phyloP scores from a whole-genome alignment of 345 rosid species.

The Arabidopsis suecica region DNA sequence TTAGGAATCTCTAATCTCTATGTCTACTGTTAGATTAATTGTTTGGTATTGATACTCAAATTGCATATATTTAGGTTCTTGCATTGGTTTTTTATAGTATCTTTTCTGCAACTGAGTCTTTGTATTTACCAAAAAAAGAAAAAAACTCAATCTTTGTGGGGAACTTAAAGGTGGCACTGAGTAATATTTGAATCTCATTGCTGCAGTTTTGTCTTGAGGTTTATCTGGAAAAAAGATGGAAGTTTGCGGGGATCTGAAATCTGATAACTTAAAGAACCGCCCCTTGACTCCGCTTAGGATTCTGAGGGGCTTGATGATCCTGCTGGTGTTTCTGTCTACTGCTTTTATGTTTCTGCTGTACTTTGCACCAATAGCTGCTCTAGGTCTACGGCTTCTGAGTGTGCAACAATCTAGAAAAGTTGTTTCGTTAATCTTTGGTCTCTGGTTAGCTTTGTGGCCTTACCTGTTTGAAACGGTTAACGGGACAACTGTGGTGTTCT shows the following conservation, averaged over 20 bases:
- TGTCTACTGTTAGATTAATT: not conserved
- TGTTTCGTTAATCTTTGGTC: conserved; percentile 61
- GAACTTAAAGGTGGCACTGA: conserved; percentile 18
- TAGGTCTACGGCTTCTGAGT: conserved; percentile 55
- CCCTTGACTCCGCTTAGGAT: conserved; percentile 66
- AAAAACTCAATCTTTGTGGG: not conserved
- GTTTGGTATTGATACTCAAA: not conserved
- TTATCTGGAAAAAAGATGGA: conserved; percentile 55
- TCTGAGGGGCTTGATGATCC: conserved; percentile 66
- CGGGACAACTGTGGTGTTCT: conserved; percentile 68
- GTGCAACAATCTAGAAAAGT: conserved; percentile 61
- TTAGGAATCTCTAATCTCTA: conserved; percentile 9
- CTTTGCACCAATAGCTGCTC: conserved; percentile 57
- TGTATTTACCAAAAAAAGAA: not conserved
- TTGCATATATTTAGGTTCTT: not conserved
- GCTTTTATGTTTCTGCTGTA: conserved; percentile 72
- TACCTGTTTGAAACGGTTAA: conserved; percentile 80
- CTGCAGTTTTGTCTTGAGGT: conserved; percentile 49
- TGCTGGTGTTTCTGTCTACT: conserved; percentile 67
- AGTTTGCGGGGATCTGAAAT: conserved; percentile 48
- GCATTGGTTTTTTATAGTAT: not conserved
- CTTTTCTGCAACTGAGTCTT: not conserved
- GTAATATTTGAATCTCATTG: conserved; percentile 41
- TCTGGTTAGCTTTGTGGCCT: conserved; percentile 87
- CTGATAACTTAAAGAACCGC: conserved; percentile 56